A percentile compares a stretch with the other conserved stretches of the same genome.
These are phyloP conservation scores for Acanthamoeba castellanii DNA, from an alignment of 208 protist genomes.

Conservation along the genomic window DNA sequence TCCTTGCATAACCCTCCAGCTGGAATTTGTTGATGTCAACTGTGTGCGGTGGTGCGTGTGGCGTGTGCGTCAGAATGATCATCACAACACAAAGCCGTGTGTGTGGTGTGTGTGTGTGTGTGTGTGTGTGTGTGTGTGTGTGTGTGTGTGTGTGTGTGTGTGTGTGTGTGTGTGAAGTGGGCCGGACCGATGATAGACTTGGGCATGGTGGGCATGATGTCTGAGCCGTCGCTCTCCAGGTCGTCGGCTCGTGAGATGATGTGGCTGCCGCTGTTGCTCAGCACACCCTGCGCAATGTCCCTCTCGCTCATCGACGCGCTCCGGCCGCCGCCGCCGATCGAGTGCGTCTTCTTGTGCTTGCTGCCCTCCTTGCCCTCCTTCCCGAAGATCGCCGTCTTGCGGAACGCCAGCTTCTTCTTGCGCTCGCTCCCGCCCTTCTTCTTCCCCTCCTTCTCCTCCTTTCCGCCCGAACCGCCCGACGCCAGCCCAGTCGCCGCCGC, in stretches of 20 bases:
- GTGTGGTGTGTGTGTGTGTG: too few species aligned
- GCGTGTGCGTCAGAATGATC: background rate
- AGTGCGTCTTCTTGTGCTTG: slow-evolving; percentile 58
- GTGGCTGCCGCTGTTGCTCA: slow-evolving; percentile 27
- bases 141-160: background rate
- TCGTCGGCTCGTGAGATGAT: background rate
- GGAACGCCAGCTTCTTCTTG: slow-evolving; percentile 62
- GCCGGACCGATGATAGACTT: slow-evolving; percentile 37
- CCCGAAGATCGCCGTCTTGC: slow-evolving; percentile 41
- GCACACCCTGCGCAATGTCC: background rate
- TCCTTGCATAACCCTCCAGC: slow-evolving; percentile 66
- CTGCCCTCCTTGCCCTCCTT: slow-evolving; percentile 12
- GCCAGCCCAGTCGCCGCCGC: too few species aligned
- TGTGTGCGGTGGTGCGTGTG: too few species aligned
- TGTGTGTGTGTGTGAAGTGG: background rate
- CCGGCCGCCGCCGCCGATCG: background rate
- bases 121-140: background rate
- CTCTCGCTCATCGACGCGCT: background rate
- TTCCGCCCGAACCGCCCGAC: background rate
- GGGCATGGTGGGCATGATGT: slow-evolving; percentile 6
- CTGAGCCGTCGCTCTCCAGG: slow-evolving; percentile 23
- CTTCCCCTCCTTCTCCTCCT: slow-evolving; percentile 32
- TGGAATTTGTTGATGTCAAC: slow-evolving; percentile 76
- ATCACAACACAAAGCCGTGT: too few species aligned
- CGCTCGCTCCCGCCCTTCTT: slow-evolving; percentile 23